These are phyloP conservation scores for Triticum monococcum DNA, from an alignment of 176 grass and related monocot genomes.

Conservation along the genomic window DNA sequence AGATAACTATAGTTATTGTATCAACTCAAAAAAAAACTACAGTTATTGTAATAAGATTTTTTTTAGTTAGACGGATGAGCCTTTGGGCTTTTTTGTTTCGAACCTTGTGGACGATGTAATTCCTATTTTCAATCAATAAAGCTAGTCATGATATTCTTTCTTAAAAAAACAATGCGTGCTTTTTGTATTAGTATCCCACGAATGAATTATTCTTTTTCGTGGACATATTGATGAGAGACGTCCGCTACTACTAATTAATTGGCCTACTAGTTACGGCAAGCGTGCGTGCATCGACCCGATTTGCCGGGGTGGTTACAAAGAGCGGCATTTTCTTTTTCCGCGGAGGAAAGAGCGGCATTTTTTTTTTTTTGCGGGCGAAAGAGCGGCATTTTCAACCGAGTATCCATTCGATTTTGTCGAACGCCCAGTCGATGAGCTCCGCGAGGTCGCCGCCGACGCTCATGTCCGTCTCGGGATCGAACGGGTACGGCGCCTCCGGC, in stretches of 20 bases:
- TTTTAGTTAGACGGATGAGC: too few species aligned
- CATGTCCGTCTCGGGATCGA: constrained; percentile 71
- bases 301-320: too few species aligned
- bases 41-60: too few species aligned
- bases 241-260: neutral
- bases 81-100: too few species aligned
- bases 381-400: neutral
- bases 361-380: neutral
- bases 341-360: too few species aligned
- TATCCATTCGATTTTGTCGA: constrained; percentile 29
- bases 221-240: neutral
- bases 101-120: too few species aligned
- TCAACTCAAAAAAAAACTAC: too few species aligned
- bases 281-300: too few species aligned
- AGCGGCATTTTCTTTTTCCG: too few species aligned
- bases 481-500: constrained; percentile 48
- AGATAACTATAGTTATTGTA: too few species aligned
- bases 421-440: constrained; percentile 28
- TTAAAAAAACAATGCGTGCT: neutral
- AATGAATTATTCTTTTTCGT: neutral
- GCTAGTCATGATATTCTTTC: too few species aligned
- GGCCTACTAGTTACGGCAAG: neutral
- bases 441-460: constrained; percentile 46
- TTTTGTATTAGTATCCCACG: neutral
- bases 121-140: too few species aligned